These are phyloP conservation scores for Rubia peregrina DNA, from an alignment of 305 asterid genomes.

Conservation along the genomic window DNA sequence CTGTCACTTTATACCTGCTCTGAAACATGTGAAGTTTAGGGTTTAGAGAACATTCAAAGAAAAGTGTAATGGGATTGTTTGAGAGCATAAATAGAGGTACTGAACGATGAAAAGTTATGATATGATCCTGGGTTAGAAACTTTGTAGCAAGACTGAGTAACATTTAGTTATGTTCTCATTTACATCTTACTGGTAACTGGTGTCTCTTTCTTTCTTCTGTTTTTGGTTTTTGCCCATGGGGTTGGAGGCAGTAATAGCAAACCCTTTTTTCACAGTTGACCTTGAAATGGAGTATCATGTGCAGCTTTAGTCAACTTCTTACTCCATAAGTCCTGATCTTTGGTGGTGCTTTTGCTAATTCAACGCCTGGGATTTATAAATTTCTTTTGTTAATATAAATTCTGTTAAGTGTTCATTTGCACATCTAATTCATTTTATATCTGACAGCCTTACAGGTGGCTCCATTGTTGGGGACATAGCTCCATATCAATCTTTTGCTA, in stretches of 20 bases:
- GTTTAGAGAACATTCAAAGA: not conserved
- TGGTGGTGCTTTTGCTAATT: not conserved
- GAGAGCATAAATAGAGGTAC: not conserved
- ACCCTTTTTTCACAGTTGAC: not conserved
- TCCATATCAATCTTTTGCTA: constrained; percentile 95
- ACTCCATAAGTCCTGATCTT: constrained; percentile 2
- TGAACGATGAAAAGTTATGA: not conserved
- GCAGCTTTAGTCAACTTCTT: constrained; percentile 5
- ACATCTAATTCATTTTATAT: constrained; percentile 14
- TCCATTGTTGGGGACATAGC: constrained; percentile 94
- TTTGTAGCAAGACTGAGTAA: constrained; percentile 1
- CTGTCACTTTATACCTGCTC: not conserved
- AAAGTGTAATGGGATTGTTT: constrained; percentile 6
- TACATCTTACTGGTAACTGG: constrained; percentile 3
- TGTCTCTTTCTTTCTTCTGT: not conserved
- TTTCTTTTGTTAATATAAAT: not conserved
- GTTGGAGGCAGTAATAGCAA: not conserved
- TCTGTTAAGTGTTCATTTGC: constrained; percentile 11
- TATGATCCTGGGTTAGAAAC: not conserved
- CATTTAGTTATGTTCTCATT: not conserved
- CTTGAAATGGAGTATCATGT: not conserved
- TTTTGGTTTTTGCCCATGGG: not conserved
- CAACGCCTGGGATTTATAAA: not conserved
- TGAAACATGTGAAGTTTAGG: not conserved
- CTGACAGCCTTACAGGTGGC: constrained; percentile 81